These are phyloP conservation scores for Escovopsis sp. DNA, from an alignment of 2,329 filamentous ascomycete species.

Conservation along the genomic window DNA sequence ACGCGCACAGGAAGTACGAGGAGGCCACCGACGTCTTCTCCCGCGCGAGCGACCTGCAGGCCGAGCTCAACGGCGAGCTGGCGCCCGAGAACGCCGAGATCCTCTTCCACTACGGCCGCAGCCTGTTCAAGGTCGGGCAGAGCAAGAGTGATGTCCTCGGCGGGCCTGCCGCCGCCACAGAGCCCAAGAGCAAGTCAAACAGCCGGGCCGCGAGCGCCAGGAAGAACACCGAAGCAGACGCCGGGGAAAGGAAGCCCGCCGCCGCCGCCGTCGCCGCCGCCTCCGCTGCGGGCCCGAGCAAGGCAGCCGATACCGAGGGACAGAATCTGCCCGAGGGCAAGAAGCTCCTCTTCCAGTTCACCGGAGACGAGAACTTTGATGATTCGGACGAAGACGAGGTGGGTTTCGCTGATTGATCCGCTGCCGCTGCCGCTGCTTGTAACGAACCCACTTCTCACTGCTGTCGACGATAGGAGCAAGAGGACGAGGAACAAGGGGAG, in stretches of 20 bases:
- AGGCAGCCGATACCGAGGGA: conserved; percentile 16
- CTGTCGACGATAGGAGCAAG: neutral
- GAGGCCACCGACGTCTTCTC: conserved; percentile 80
- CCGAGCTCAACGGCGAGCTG: conserved; percentile 84
- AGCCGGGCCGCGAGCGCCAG: conserved; percentile 18
- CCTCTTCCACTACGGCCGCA: conserved; percentile 85
- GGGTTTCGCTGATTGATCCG: conserved; percentile 12
- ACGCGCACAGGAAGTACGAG: conserved; percentile 77
- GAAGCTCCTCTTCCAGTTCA: conserved; percentile 82
- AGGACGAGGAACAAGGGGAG: conserved; percentile 22
- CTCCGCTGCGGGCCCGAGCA: conserved; percentile 18
- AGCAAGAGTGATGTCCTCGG: conserved; percentile 90
- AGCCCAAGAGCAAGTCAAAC: conserved; percentile 31
- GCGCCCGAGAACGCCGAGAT: conserved; percentile 82
- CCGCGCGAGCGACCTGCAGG: conserved; percentile 77
- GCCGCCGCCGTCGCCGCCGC: conserved; percentile 29
- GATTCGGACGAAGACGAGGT: conserved; percentile 63
- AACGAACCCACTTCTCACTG: too few relatives aligned
- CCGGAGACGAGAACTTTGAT: conserved; percentile 86
- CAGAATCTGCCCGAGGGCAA: conserved; percentile 27
- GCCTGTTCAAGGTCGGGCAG: conserved; percentile 85
- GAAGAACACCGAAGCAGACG: conserved; percentile 20
- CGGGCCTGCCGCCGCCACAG: conserved; percentile 56
- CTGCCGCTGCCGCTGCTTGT: neutral
- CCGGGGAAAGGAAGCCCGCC: conserved; percentile 13